Evolutionary conservation across 2,329 filamentous ascomycete genomes (phyloP).

Genomic region (Fusarium verrucosum): DNA sequence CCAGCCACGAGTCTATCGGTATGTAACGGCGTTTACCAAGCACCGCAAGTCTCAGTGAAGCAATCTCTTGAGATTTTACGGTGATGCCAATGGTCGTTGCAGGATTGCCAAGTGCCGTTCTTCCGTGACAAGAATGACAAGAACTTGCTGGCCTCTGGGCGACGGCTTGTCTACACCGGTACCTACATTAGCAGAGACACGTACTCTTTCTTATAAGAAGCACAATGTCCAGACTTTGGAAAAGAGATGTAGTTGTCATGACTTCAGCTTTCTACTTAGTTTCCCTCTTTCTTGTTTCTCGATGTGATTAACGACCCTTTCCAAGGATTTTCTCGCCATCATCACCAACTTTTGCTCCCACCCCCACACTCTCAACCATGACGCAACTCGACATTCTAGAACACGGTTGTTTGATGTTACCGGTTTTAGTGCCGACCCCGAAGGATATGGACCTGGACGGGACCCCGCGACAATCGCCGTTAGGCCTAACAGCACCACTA

Average conservation of each 20-base stretch:
- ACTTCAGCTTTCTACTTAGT: not conserved
- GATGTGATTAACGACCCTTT: not conserved
- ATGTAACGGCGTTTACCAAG: constrained; percentile 3
- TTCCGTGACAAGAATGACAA: constrained; percentile 25
- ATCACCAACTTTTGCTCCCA: constrained; percentile 7
- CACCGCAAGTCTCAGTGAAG: not conserved
- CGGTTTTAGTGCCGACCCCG: constrained; percentile 24
- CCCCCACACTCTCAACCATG: constrained; percentile 29
- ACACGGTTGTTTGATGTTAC: constrained; percentile 25
- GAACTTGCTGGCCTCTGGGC: constrained; percentile 15
- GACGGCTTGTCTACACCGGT: constrained; percentile 18
- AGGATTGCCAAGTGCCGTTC: constrained; percentile 36
- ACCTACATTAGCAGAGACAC: not conserved
- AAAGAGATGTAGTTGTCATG: not conserved
- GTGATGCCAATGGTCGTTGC: constrained; percentile 21
- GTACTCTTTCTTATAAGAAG: constrained; percentile 22
- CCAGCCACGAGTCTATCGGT: constrained; percentile 8
- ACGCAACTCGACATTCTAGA: constrained; percentile 42
- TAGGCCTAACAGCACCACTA: not conserved
- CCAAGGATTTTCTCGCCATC: not conserved
- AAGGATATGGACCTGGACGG: constrained; percentile 9
- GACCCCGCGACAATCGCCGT: constrained; percentile 29
- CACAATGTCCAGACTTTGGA: not conserved
- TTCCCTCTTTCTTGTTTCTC: not conserved
- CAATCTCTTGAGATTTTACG: constrained; percentile 1